phyloP scores from a whole-genome alignment of 192 early-diverging fungal species.

The Rhizophagus clarus region DNA sequence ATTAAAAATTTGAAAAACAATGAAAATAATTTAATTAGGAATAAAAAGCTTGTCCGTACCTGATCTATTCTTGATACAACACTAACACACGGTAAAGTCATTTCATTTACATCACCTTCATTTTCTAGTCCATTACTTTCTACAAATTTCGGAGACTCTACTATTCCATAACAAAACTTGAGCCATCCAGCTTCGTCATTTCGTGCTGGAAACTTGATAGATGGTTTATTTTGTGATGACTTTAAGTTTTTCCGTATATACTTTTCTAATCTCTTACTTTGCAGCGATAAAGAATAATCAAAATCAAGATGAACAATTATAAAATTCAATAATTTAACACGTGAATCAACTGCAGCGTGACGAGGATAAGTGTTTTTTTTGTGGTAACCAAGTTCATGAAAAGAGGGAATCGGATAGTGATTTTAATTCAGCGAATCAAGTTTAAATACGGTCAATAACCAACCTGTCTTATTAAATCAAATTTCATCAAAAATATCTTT shows the following conservation, averaged over 20 bases:
- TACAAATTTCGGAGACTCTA: neutral
- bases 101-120: neutral
- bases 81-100: conserved; percentile 7
- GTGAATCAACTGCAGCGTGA: no score
- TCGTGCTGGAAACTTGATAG: conserved; percentile 2
- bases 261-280: neutral
- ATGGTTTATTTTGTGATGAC: neutral
- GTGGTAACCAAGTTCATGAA: neutral
- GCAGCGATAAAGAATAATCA: neutral
- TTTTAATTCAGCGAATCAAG: no score
- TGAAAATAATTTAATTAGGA: neutral
- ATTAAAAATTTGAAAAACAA: neutral
- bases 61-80: conserved; percentile 25
- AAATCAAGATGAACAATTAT: neutral
- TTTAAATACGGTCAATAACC: neutral
- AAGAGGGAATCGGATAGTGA: no score
- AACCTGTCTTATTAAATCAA: conserved; percentile 20
- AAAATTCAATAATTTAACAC: neutral
- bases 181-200: conserved; percentile 21
- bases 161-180: conserved; percentile 27
- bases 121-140: neutral
- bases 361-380: no score
- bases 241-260: neutral
- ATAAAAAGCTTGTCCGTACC: neutral
- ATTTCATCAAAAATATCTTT: conserved; percentile 9